phyloP scores from a whole-genome alignment of 441 rosid species.

The Brassica balearica region DNA sequence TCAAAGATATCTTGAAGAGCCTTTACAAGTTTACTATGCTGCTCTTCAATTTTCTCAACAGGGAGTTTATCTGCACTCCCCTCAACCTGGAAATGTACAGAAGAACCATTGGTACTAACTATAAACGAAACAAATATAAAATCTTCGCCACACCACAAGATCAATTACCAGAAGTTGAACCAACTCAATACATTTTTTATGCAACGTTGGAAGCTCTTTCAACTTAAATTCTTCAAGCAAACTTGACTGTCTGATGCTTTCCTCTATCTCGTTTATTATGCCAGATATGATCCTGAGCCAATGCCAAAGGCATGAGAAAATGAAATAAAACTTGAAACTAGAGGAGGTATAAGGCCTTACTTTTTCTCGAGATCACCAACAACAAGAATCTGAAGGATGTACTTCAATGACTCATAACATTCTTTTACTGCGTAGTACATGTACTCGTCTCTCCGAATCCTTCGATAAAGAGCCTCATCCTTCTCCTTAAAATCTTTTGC shows the following conservation, averaged over 20 bases:
- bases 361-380: slow-evolving; percentile 85
- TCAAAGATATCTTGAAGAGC: slow-evolving; percentile 97
- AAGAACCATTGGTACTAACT: slow-evolving; percentile 27
- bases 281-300: slow-evolving; percentile 65
- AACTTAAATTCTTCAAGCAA: slow-evolving; percentile 81
- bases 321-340: slow-evolving; percentile 16
- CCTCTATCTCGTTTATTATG: slow-evolving; percentile 75
- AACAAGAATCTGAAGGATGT: slow-evolving; percentile 83
- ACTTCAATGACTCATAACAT: slow-evolving; percentile 86
- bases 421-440: slow-evolving; percentile 90
- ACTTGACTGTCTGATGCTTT: slow-evolving; percentile 70
- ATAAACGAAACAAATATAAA: not conserved
- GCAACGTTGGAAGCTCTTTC: slow-evolving; percentile 77
- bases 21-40: slow-evolving; percentile 66
- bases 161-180: slow-evolving; percentile 85
- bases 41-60: slow-evolving; percentile 73
- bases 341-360: slow-evolving; percentile 47
- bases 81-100: slow-evolving; percentile 39
- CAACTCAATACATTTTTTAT: slow-evolving; percentile 67
- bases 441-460: slow-evolving; percentile 82
- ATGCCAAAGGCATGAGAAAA: slow-evolving; percentile 18
- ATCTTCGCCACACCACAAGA: slow-evolving; percentile 24
- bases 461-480: slow-evolving; percentile 70
- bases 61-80: slow-evolving; percentile 43
- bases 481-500: slow-evolving; percentile 81